Base-by-base conservation (phyloP, 2,329 filamentous ascomycete species). In the Pseudogymnoascus sp. region DNA sequence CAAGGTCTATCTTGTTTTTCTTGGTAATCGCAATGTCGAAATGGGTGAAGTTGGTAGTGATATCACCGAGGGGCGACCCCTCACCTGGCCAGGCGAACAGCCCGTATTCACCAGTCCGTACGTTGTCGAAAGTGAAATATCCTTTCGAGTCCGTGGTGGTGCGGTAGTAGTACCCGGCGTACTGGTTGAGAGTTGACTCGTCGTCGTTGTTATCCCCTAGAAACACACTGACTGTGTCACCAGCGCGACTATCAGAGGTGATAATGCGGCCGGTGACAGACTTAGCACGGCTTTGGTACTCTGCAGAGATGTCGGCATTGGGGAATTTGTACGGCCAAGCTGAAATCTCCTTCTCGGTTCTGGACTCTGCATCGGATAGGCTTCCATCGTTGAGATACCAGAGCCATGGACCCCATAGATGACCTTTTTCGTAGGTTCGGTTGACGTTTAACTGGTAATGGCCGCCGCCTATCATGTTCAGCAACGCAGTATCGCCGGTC, bases 381-480 rank as follows among this genome's bases (percentile, higher is more conserved):
- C 76, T 79, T 13, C 80, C 80, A 43, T 81, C 75, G 68, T 83
- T 83, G 68, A 77, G 68, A 68, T 77, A 78, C 77, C 77, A 78
- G 6, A 79, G 69, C 77, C 77, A 79, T 1, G 77, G 78, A 0
- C 78, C 78, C 73, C 77, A 79, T 21, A 75, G 75, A 71, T 78
- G 79, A 2, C 75, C 76, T 10, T 76, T 69, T 37, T 74, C 67
- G 66, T 76, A 75, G 1, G 69, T 71, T 57, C 78, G 77, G 21
- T 67, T 70, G 39, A 73, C 72, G 1, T 69, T 72, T 4, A 74
- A 75, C 67, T 75, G 73, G 68, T 79, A 80, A 68, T 80, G 79
- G 0, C 80, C 82, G 37, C 81, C 81, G 67, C 83, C 80, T 31
- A 83, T 75, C 78, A 83, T 81, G 69, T 83, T 83, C 39, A 83